Conservation (phyloP, 108 stramenopile genomes). For the Conticribra guillardii region DNA sequence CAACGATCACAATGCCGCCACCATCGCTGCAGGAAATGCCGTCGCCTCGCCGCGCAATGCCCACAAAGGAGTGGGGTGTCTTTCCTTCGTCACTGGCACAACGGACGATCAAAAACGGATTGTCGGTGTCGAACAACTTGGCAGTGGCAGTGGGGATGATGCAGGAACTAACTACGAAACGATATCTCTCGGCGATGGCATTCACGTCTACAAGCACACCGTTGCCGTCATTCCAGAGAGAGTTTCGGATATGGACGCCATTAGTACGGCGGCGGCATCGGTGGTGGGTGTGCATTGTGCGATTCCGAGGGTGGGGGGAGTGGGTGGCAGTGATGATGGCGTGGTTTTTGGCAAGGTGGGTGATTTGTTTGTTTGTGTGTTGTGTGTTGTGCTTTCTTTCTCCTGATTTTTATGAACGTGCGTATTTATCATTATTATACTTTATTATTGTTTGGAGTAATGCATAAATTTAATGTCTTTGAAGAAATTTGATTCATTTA, state of each 20-base stretch:
- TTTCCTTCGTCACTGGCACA: conserved; percentile 43
- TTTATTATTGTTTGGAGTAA: not conserved
- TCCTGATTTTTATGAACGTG: too few species aligned
- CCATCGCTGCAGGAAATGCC: not conserved
- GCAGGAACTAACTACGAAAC: conserved; percentile 7
- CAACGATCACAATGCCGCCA: not conserved
- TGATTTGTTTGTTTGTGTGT: too few species aligned
- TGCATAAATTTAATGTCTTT: not conserved
- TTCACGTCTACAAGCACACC: conserved; percentile 54
- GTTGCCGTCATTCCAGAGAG: conserved; percentile 59
- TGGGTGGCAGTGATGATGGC: conserved; percentile 59
- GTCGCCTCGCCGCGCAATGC: not conserved
- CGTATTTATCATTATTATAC: too few species aligned
- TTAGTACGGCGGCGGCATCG: conserved; percentile 59
- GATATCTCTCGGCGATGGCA: conserved; percentile 15
- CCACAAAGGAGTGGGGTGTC: conserved; percentile 11
- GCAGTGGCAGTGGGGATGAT: not conserved
- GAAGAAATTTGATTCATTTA: not conserved
- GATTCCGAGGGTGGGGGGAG: conserved; percentile 49
- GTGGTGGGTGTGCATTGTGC: conserved; percentile 69
- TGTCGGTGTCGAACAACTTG: not conserved
- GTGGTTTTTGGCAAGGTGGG: conserved; percentile 48
- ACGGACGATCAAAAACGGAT: not conserved
- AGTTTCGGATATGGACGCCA: conserved; percentile 61
- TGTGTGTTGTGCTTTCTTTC: too few species aligned